These are phyloP conservation scores for Mortierella sp. DNA, from an alignment of 371 early-diverging fungal genomes.

Conservation along the genomic window DNA sequence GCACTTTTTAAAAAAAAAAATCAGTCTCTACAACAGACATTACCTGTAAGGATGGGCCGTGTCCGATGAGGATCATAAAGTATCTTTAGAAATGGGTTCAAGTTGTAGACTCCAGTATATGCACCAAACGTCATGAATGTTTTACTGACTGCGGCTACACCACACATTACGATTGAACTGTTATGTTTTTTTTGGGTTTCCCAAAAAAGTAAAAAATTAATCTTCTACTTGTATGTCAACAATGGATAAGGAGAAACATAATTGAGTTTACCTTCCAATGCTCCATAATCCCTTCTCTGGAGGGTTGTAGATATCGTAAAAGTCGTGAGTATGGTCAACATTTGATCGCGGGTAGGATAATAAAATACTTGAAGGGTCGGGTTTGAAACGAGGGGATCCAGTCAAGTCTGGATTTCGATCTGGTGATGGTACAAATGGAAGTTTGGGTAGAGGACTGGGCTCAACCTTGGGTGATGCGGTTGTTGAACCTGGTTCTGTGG, in stretches of 20 bases:
- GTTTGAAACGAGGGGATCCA: constrained; percentile 12
- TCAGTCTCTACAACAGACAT: not conserved
- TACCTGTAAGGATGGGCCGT: constrained; percentile 78
- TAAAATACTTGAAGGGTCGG: constrained; percentile 49
- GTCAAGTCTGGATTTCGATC: constrained; percentile 43
- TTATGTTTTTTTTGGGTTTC: not conserved
- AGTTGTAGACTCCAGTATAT: constrained; percentile 65
- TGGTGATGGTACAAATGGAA: constrained; percentile 45
- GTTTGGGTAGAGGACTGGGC: constrained; percentile 22
- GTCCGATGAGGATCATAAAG: constrained; percentile 69
- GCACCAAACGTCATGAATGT: constrained; percentile 68
- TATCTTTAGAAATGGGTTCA: constrained; percentile 69
- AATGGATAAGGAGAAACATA: not conserved
- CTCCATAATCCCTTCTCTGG: constrained; percentile 40
- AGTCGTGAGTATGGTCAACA: constrained; percentile 47
- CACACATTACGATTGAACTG: constrained; percentile 44
- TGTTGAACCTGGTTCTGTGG: not conserved
- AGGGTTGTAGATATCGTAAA: constrained; percentile 50
- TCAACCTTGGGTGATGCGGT: constrained; percentile 18
- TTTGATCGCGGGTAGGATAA: constrained; percentile 44
- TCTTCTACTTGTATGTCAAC: not conserved
- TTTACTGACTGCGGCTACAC: constrained; percentile 58
- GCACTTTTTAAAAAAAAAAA: not conserved
- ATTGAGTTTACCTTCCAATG: constrained; percentile 31
- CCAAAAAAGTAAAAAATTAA: not conserved